phyloP scores from a whole-genome alignment of 2,329 filamentous ascomycete species.

The Decorospora gaudefroyi region DNA sequence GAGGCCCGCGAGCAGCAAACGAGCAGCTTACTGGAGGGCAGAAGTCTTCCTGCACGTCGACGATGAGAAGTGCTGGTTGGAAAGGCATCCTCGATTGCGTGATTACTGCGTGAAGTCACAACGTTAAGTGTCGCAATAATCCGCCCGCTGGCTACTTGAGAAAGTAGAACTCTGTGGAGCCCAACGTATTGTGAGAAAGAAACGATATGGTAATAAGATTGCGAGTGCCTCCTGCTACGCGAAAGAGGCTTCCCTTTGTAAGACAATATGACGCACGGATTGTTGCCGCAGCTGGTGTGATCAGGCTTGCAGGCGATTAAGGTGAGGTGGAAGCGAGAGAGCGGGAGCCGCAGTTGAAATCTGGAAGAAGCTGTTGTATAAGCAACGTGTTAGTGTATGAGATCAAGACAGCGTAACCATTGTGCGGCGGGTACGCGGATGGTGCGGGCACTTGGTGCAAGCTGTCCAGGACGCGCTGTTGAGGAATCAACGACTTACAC shows the following conservation, averaged over 20 bases:
- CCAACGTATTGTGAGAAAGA: no score
- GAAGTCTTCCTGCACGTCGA: slow-evolving; percentile 95
- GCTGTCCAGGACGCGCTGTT: slow-evolving; percentile 5
- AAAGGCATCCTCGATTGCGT: slow-evolving; percentile 32
- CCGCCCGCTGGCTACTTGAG: no score
- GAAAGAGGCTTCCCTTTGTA: neutral
- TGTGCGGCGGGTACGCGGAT: slow-evolving; percentile 7
- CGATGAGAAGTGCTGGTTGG: slow-evolving; percentile 68
- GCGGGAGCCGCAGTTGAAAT: neutral
- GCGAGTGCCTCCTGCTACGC: neutral
- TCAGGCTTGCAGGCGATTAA: no score
- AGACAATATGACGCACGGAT: no score
- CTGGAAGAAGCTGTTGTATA: neutral
- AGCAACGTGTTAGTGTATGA: slow-evolving; percentile 1
- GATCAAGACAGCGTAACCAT: slow-evolving; percentile 11
- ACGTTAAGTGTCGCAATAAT: no score
- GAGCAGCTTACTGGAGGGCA: slow-evolving; percentile 73
- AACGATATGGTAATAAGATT: neutral
- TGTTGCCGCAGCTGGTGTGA: no score
- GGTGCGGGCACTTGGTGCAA: slow-evolving; percentile 4
- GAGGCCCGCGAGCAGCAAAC: neutral
- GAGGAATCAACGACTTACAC: slow-evolving; percentile 11
- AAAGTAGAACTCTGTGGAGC: no score
- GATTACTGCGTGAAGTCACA: no score
- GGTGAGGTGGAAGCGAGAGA: no score